Conservation (phyloP, 1,139 yeast genomes). For the Yamadazyma oceani region DNA sequence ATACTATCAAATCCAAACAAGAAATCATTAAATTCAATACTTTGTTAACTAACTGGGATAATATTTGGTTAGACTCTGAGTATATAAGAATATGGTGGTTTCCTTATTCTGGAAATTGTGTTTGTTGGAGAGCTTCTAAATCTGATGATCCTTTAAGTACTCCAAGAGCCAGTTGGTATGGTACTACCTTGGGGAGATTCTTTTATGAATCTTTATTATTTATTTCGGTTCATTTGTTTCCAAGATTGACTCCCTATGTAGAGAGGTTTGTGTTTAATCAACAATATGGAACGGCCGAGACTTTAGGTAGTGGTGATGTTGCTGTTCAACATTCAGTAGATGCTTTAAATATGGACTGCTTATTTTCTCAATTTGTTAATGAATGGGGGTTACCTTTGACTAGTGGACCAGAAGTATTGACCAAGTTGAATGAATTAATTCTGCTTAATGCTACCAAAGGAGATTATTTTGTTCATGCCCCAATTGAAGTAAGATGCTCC, state of each 20-base stretch:
- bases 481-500: slow-evolving; percentile 91
- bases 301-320: slow-evolving; percentile 61
- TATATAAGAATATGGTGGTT: slow-evolving; percentile 97
- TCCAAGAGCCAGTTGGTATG: slow-evolving; percentile 83
- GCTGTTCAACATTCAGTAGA: slow-evolving; percentile 82
- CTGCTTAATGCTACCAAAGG: slow-evolving; percentile 57
- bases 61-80: slow-evolving; percentile 87
- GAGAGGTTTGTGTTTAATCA: slow-evolving; percentile 82
- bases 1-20: slow-evolving; percentile 77
- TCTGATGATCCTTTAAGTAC: slow-evolving; percentile 60
- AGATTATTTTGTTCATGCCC: slow-evolving; percentile 86
- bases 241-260: slow-evolving; percentile 77
- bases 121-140: slow-evolving; percentile 87
- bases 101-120: slow-evolving; percentile 84
- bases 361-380: slow-evolving; percentile 89
- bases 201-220: slow-evolving; percentile 79
- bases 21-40: slow-evolving; percentile 80
- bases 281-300: slow-evolving; percentile 79
- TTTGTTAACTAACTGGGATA: slow-evolving; percentile 64
- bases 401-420: slow-evolving; percentile 71
- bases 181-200: slow-evolving; percentile 71
- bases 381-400: slow-evolving; percentile 94
- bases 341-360: slow-evolving; percentile 93
- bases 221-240: slow-evolving; percentile 71
- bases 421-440: slow-evolving; percentile 62